Evolutionary conservation across 2,329 filamentous ascomycete species (phyloP), one percentile per base, ranked within the genome.

Genomic region (Lachnellula cervina): DNA sequence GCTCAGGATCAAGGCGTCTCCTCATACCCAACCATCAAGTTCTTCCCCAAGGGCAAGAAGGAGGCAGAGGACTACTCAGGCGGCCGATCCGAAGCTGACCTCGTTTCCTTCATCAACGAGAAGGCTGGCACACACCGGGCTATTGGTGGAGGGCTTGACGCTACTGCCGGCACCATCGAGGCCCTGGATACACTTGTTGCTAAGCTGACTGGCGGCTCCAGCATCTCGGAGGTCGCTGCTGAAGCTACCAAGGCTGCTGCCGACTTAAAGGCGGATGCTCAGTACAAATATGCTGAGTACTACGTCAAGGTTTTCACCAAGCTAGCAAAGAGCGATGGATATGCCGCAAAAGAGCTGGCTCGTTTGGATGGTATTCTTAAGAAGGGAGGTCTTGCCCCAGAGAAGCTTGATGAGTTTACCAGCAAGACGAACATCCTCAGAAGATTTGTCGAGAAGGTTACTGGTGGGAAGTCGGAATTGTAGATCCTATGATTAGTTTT

Each of bases 11-110:
- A 94, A 70, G 90, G 86, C 59, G 83, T 99, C 64, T 81, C 81
- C 54, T 90, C 88, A 37, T 99, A 95, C 80, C 94, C 94, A 49
- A 99, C 94, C 60, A 96, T 99, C 79, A 96, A 96, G 78, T 99
- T 87, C 83, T 99, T 97, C 82, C 83, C 90, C 64, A 88, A 88
- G 72, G 92, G 91, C 65, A 89, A 85, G 69, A 88, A 81, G 61
- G 84, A 88, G 69, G 73, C 84, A 46, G 80, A 86, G 66, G 70
- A 78, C 46, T 99, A 97, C 80, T 76, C 79, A 52, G 87, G 88
- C 59, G 89, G 82, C 59, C 92, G 94, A 63, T 77, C 78, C 49
- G 90, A 97, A 78, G 78, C 81, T 47, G 88, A 85, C 62, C 78
- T 99, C 43, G 73, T 97, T 64, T 73, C 80, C 4, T 99, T 88